A percentile compares a stretch with the other conserved stretches of the same genome.
phyloP scores from a whole-genome alignment of 2,329 filamentous ascomycete genomes.

The Fusarium armeniacum region DNA sequence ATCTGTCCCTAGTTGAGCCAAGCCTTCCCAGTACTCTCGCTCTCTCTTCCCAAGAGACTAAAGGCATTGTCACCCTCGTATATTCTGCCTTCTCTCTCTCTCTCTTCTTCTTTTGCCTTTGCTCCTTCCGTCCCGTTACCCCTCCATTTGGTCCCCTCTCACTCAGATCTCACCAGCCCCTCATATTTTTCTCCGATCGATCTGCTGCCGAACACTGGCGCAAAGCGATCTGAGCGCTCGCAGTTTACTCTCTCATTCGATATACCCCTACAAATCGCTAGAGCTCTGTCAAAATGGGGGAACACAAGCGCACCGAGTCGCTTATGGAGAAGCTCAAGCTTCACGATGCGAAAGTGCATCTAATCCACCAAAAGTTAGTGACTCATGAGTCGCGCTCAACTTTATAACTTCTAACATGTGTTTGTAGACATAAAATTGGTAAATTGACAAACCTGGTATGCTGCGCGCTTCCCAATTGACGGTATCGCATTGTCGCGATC shows the following conservation, averaged over 20 bases:
- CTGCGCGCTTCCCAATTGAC: constrained; percentile 3
- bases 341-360: constrained; percentile 68
- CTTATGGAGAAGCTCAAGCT: constrained; percentile 66
- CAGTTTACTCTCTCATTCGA: constrained; percentile 15
- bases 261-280: constrained; percentile 8
- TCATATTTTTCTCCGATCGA: constrained; percentile 22
- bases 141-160: constrained; percentile 33
- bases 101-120: not conserved
- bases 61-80: constrained; percentile 21
- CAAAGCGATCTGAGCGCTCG: constrained; percentile 5
- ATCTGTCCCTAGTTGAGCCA: constrained; percentile 29
- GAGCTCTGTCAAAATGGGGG: constrained; percentile 50
- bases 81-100: not conserved
- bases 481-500: constrained; percentile 5
- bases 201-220: constrained; percentile 16
- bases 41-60: constrained; percentile 8
- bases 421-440: constrained; percentile 66
- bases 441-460: constrained; percentile 73
- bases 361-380: constrained; percentile 71
- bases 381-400: constrained; percentile 17
- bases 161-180: constrained; percentile 16
- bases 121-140: constrained; percentile 8
- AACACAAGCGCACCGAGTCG: constrained; percentile 38
- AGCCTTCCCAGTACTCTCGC: constrained; percentile 7
- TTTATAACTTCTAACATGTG: constrained; percentile 9